A percentile compares a stretch with the other conserved stretches of the same genome.
Conservation (phyloP, 805 yeast genomes). For the Spathaspora gorwiae region DNA sequence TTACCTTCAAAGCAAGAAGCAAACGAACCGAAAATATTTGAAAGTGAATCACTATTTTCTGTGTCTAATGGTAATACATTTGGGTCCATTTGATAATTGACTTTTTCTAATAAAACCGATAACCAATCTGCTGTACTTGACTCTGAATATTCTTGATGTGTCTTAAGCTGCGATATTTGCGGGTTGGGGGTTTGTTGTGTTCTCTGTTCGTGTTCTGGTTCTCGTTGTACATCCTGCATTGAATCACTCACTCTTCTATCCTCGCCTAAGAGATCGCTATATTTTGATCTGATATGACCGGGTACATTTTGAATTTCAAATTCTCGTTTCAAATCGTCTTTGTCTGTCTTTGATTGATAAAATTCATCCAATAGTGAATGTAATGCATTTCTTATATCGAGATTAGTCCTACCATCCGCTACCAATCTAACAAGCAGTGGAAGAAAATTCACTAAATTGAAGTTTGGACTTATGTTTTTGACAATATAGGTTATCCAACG, state of each 20-base stretch:
- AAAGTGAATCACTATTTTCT: constrained; percentile 17
- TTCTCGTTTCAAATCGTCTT: constrained; percentile 41
- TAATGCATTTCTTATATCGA: constrained; percentile 14
- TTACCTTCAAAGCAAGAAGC: constrained; percentile 51
- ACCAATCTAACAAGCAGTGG: constrained; percentile 19
- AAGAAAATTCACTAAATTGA: constrained; percentile 25
- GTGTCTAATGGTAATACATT: constrained; percentile 28
- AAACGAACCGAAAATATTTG: constrained; percentile 13
- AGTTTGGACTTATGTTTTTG: constrained; percentile 26
- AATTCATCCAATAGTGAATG: constrained; percentile 20
- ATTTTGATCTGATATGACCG: constrained; percentile 2
- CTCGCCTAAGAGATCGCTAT: neutral
- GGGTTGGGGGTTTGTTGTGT: neutral
- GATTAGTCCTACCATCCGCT: constrained; percentile 3
- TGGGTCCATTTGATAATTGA: constrained; percentile 37
- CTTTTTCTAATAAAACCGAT: constrained; percentile 5
- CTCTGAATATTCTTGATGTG: neutral
- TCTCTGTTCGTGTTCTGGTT: neutral
- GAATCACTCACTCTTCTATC: neutral
- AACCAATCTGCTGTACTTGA: neutral
- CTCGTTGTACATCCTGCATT: too few species aligned
- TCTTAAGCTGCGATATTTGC: neutral
- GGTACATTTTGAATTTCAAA: constrained; percentile 31
- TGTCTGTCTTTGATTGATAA: constrained; percentile 27
- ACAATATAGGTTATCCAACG: constrained; percentile 41